These are phyloP conservation scores for Colletotrichum echinochloae DNA, from an alignment of 2,329 filamentous ascomycete species.

Conservation along the genomic window DNA sequence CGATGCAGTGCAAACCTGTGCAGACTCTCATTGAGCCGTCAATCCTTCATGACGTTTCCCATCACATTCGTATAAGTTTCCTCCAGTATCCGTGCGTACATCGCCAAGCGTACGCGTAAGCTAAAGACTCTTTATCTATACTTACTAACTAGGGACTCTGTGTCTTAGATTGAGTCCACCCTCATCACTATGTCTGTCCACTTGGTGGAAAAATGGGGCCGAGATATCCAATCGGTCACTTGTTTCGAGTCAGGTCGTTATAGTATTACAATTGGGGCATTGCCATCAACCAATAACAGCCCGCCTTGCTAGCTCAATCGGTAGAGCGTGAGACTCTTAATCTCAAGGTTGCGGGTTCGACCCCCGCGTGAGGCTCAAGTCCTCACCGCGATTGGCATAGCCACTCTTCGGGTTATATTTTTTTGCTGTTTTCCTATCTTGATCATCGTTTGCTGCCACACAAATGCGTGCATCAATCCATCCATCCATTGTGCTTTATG, in stretches of 20 bases:
- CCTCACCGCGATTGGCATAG: constrained; percentile 24
- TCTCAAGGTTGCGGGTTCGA: constrained; percentile 42
- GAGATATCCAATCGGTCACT: background rate
- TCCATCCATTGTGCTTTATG: background rate
- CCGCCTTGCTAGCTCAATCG: constrained; percentile 70
- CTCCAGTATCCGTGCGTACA: background rate
- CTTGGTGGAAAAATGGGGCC: background rate
- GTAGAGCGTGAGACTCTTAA: constrained; percentile 80
- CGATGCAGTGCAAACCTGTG: too few relatives aligned
- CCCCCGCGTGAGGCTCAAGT: constrained; percentile 44
- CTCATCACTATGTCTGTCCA: background rate
- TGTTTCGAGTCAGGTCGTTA: too few relatives aligned
- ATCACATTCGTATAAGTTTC: background rate
- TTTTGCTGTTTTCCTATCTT: background rate
- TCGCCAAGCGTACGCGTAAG: background rate
- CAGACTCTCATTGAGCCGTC: background rate
- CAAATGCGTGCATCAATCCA: too few relatives aligned
- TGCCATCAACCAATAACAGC: background rate
- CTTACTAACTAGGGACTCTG: background rate
- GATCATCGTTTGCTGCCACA: too few relatives aligned
- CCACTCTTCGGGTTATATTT: constrained; percentile 3
- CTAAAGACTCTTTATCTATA: background rate
- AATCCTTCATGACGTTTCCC: background rate
- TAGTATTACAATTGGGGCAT: too few relatives aligned
- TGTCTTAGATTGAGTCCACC: background rate